Evolutionary conservation across 352 stramenopile genomes (phyloP).

Genomic region (Phytophthora chlamydospora): DNA sequence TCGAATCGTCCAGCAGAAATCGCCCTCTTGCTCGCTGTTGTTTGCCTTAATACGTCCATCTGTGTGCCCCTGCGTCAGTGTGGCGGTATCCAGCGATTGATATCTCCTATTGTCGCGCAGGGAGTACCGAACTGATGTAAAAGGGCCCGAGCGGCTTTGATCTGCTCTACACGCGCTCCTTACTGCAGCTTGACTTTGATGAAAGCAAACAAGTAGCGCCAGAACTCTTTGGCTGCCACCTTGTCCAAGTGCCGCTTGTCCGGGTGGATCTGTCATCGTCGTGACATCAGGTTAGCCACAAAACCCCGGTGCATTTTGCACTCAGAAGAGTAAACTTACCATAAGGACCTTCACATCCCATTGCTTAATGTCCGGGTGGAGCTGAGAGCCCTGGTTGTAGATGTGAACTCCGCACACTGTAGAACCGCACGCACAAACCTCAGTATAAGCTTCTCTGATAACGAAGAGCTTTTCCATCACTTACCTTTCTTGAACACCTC

Average conservation of each 20-base stretch:
- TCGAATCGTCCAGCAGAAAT: background rate
- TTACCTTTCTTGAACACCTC: conserved; percentile 92
- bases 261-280: conserved; percentile 72
- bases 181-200: conserved; percentile 86
- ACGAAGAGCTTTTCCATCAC: background rate
- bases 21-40: conserved; percentile 1
- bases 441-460: background rate
- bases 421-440: conserved; percentile 9
- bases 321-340: conserved; percentile 35
- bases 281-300: conserved; percentile 4
- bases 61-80: background rate
- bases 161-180: conserved; percentile 9
- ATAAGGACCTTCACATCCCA: conserved; percentile 93
- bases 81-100: no score
- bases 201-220: conserved; percentile 90
- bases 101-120: background rate
- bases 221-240: conserved; percentile 90
- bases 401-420: conserved; percentile 85
- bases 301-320: background rate
- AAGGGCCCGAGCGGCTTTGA: background rate
- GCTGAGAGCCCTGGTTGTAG: conserved; percentile 82
- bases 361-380: conserved; percentile 87
- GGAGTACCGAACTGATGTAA: no score
- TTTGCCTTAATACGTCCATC: conserved; percentile 5
- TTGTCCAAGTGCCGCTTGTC: conserved; percentile 93